Evolutionary conservation across 129 eudicot genomes (phyloP).

Genomic region (Helichrysum umbraculigerum): DNA sequence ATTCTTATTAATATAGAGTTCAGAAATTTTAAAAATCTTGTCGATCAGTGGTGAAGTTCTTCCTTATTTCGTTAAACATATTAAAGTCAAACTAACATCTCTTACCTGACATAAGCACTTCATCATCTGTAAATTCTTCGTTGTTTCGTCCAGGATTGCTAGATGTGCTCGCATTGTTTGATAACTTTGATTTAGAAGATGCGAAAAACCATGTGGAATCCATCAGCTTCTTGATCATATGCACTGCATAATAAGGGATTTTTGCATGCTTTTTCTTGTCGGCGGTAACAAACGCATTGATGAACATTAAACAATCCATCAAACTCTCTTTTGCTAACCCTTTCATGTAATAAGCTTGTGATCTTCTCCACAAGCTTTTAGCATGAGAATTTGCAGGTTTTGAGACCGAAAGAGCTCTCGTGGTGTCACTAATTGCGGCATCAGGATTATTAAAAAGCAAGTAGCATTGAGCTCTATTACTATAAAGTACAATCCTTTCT

Average conservation of each 20-base stretch:
- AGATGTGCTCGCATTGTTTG: constrained; percentile 18
- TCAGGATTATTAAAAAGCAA: constrained; percentile 57
- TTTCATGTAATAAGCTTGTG: constrained; percentile 88
- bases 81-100: background rate
- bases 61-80: background rate
- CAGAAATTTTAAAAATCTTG: background rate
- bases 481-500: constrained; percentile 68
- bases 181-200: constrained; percentile 38
- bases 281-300: constrained; percentile 41
- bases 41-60: background rate
- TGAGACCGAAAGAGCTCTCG: constrained; percentile 76
- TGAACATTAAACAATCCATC: constrained; percentile 83
- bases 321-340: constrained; percentile 89
- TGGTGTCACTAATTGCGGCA: constrained; percentile 73
- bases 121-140: constrained; percentile 27
- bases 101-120: constrained; percentile 42
- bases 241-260: constrained; percentile 63
- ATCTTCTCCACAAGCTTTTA: constrained; percentile 88
- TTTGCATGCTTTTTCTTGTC: constrained; percentile 29
- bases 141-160: constrained; percentile 24
- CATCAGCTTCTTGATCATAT: constrained; percentile 79
- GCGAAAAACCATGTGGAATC: constrained; percentile 71
- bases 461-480: constrained; percentile 84
- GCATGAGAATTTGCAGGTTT: constrained; percentile 68
- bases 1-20: background rate